Conservation (phyloP, 306 rosid genomes). For the Cajanus cajan region DNA sequence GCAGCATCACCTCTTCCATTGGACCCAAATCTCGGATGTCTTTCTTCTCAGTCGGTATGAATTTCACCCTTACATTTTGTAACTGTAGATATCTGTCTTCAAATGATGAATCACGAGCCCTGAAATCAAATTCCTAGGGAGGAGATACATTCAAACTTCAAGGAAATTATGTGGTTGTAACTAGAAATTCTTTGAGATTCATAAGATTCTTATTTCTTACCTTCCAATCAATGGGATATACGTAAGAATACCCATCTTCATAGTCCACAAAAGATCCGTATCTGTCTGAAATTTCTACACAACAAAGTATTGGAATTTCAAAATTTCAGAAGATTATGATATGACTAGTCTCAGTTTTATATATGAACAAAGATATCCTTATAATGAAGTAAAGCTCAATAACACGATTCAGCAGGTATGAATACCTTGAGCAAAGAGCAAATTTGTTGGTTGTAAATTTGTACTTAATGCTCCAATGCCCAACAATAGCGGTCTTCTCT, state of each 20-base stretch:
- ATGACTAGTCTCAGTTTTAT: background rate
- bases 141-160: slow-evolving; percentile 1
- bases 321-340: background rate
- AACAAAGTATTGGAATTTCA: slow-evolving; percentile 4
- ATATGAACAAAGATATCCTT: background rate
- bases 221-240: slow-evolving; percentile 94
- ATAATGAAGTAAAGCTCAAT: background rate
- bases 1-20: slow-evolving; percentile 66
- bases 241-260: slow-evolving; percentile 80
- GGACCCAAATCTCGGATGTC: slow-evolving; percentile 91
- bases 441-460: slow-evolving; percentile 46
- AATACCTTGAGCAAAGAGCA: slow-evolving; percentile 82
- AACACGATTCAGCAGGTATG: background rate
- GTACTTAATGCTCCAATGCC: slow-evolving; percentile 75
- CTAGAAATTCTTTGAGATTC: background rate
- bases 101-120: slow-evolving; percentile 96
- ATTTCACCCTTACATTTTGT: slow-evolving; percentile 91
- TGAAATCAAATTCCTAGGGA: slow-evolving; percentile 83
- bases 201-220: slow-evolving; percentile 51
- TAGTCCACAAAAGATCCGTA: slow-evolving; percentile 77
- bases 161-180: background rate
- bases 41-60: slow-evolving; percentile 78
- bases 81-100: slow-evolving; percentile 77
- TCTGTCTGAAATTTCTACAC: slow-evolving; percentile 62
- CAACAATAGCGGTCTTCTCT: slow-evolving; percentile 72